Evolutionary conservation across 306 rosid species (phyloP).

Genomic region (Quercus berberidifolia): DNA sequence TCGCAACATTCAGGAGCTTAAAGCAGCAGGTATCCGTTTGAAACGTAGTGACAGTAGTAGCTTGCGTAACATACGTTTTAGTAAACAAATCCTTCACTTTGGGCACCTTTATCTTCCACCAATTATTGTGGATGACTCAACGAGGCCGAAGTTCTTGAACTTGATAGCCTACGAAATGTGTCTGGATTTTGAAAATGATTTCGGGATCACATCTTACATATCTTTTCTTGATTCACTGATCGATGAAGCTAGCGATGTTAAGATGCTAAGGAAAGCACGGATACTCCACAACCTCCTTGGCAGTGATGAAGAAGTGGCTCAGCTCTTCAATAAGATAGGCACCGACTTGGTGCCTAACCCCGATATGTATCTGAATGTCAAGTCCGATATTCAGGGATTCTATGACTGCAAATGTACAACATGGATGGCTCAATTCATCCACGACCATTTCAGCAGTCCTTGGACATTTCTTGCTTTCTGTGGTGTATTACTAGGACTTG

Average conservation of each 20-base stretch:
- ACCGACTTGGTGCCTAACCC: conserved; percentile 17
- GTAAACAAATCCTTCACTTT: accelerated
- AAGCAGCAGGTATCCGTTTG: conserved; percentile 10
- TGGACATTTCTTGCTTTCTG: conserved; percentile 17
- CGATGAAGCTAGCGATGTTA: conserved; percentile 10
- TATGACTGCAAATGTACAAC: conserved; percentile 16
- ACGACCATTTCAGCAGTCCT: conserved; percentile 18
- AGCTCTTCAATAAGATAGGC: conserved; percentile 18
- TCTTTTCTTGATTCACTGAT: conserved; percentile 20
- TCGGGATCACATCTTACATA: conserved; percentile 3
- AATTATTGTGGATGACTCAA: conserved; percentile 10
- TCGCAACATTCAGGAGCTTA: conserved; percentile 3
- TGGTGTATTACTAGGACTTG: background rate
- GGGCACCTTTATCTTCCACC: conserved; percentile 15
- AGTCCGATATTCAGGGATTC: background rate
- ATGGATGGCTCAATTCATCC: conserved; percentile 18
- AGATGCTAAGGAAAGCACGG: background rate
- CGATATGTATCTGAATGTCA: background rate
- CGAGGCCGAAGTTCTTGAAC: conserved; percentile 7
- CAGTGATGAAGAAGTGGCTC: conserved; percentile 18
- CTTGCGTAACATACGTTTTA: background rate
- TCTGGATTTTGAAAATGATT: conserved; percentile 2
- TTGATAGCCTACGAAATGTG: conserved; percentile 25
- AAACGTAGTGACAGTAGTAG: background rate
- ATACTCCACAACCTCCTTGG: conserved; percentile 17